A percentile compares a stretch with the other conserved stretches of the same genome.
Evolutionary conservation across 306 rosid genomes (phyloP).

Genomic region (Cercis canadensis): DNA sequence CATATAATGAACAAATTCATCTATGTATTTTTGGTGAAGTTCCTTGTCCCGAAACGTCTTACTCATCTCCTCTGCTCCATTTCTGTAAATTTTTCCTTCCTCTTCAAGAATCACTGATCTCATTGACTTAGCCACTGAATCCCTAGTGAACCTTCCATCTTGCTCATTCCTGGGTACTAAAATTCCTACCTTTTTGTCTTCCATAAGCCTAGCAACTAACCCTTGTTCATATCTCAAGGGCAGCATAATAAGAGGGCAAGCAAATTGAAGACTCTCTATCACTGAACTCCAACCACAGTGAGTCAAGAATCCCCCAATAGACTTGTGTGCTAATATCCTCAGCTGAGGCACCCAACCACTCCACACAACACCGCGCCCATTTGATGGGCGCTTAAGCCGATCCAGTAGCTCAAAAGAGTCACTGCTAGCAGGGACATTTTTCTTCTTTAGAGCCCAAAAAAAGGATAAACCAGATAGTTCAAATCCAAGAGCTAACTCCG

Average conservation of each 20-base stretch:
- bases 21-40: conserved; percentile 31
- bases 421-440: neutral
- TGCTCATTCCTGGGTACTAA: conserved; percentile 39
- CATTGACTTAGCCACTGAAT: conserved; percentile 36
- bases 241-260: conserved; percentile 29
- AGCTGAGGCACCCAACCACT: conserved; percentile 40
- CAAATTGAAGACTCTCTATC: conserved; percentile 28
- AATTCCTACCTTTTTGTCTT: conserved; percentile 39
- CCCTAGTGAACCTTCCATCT: conserved; percentile 40
- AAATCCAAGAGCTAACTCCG: conserved; percentile 40
- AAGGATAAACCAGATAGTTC: conserved; percentile 36
- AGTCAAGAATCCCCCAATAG: conserved; percentile 43
- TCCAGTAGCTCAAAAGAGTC: conserved; percentile 9
- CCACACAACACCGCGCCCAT: conserved; percentile 27
- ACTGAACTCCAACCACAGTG: conserved; percentile 50
- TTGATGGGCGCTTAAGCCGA: conserved; percentile 15
- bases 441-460: conserved; percentile 28
- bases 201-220: conserved; percentile 28
- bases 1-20: conserved; percentile 34
- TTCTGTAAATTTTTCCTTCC: conserved; percentile 45
- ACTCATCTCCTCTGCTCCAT: conserved; percentile 36
- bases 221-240: conserved; percentile 39
- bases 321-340: conserved; percentile 33
- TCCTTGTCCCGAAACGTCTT: conserved; percentile 23
- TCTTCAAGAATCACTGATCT: conserved; percentile 39